Percentiles rank a stretch among this genome's conserved stretches.
phyloP scores from a whole-genome alignment of 2,329 filamentous ascomycete genomes.

The Ophiostoma sp. region DNA sequence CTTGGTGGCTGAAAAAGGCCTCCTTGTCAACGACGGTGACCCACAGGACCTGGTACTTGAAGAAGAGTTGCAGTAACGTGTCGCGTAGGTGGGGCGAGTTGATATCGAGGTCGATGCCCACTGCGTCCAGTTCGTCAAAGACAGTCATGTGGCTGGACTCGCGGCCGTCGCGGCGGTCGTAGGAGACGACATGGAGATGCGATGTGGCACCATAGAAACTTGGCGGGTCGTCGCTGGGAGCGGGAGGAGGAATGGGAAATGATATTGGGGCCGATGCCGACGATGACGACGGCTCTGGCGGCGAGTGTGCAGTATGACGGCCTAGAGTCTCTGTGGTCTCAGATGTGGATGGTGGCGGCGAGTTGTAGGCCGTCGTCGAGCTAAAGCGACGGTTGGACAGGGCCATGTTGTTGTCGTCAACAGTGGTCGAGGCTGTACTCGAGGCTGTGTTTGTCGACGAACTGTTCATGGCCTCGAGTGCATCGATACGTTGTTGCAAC shows the following conservation, averaged over 20 bases:
- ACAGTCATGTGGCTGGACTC: background rate
- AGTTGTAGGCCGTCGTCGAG: background rate
- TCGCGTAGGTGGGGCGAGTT: conserved; percentile 22
- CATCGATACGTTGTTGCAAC: conserved; percentile 24
- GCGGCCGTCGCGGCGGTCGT: background rate
- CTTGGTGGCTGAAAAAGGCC: conserved; percentile 15
- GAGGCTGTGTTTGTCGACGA: background rate
- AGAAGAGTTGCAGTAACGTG: conserved; percentile 22
- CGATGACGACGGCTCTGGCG: background rate
- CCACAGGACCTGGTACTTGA: conserved; percentile 25
- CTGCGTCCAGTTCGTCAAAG: conserved; percentile 11
- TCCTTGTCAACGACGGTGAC: conserved; percentile 20
- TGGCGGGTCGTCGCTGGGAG: background rate
- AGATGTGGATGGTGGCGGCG: background rate
- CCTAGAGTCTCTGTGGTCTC: background rate
- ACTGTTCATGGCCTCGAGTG: conserved; percentile 16
- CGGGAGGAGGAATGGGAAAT: background rate
- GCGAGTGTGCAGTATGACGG: too few relatives aligned
- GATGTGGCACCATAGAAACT: conserved; percentile 24
- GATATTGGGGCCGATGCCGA: background rate
- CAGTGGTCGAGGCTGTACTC: too few relatives aligned
- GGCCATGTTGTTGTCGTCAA: background rate
- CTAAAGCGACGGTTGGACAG: background rate
- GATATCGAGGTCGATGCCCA: conserved; percentile 22
- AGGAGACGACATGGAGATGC: conserved; percentile 19